Conservation (phyloP, 179 eudicot species). For the Corrigiola litoralis region DNA sequence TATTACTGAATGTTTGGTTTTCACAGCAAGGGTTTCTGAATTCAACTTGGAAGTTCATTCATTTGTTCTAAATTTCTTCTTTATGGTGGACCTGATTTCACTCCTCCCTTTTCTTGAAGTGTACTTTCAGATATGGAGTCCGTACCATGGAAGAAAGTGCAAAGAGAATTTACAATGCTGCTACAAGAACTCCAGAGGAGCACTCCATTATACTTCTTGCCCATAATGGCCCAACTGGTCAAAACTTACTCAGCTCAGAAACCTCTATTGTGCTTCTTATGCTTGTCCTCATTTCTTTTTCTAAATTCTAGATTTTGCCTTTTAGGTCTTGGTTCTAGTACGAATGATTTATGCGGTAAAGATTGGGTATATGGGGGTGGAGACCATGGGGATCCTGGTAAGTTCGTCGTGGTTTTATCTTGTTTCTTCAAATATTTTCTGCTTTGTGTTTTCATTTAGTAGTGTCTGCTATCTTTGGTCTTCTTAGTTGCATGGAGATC, state of each 20-base stretch:
- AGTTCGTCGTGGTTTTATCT: neutral
- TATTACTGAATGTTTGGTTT: no score
- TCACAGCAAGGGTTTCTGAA: no score
- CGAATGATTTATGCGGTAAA: slow-evolving; percentile 68
- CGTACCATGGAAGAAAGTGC: slow-evolving; percentile 73
- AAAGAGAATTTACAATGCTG: slow-evolving; percentile 55
- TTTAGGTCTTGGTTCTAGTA: slow-evolving; percentile 76
- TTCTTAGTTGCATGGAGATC: no score
- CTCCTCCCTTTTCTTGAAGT: neutral
- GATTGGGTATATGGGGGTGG: slow-evolving; percentile 64
- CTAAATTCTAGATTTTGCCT: slow-evolving; percentile 11
- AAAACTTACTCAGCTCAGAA: neutral
- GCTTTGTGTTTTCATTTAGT: no score
- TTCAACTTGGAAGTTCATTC: neutral
- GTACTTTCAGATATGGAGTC: slow-evolving; percentile 58
- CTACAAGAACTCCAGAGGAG: slow-evolving; percentile 52
- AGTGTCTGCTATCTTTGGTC: no score
- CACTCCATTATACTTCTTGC: slow-evolving; percentile 74
- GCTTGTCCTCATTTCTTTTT: neutral
- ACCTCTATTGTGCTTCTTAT: neutral
- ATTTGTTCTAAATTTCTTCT: no score
- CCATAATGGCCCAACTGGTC: slow-evolving; percentile 96
- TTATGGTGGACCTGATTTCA: neutral
- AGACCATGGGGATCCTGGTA: slow-evolving; percentile 92
- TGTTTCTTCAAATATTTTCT: neutral